phyloP scores from a whole-genome alignment of 179 eudicot genomes.

The Silene coronaria region DNA sequence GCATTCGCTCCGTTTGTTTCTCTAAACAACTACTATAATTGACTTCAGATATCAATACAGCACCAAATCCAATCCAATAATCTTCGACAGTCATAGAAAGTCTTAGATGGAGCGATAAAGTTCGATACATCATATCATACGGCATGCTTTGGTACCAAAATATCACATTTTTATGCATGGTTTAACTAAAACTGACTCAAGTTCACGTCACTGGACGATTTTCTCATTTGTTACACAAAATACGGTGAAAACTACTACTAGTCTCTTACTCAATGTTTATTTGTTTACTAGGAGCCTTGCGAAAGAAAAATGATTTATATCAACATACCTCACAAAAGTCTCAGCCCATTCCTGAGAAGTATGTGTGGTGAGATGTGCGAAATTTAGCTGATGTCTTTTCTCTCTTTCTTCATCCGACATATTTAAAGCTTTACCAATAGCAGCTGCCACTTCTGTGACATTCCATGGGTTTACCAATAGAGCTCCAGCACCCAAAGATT shows the following conservation, averaged over 20 bases:
- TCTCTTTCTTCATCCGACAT: constrained; percentile 91
- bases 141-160: background rate
- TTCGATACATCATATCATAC: background rate
- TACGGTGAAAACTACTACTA: background rate
- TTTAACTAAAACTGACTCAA: background rate
- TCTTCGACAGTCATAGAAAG: background rate
- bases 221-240: background rate
- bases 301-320: background rate
- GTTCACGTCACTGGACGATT: background rate
- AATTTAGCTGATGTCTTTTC: constrained; percentile 75
- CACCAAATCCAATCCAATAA: too few species aligned
- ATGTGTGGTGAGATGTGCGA: constrained; percentile 71
- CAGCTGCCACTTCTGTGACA: constrained; percentile 76
- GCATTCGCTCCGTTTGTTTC: too few species aligned
- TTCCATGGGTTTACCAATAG: constrained; percentile 93
- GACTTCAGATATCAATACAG: too few species aligned
- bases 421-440: constrained; percentile 77
- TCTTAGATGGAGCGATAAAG: background rate
- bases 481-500: constrained; percentile 97
- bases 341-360: constrained; percentile 98
- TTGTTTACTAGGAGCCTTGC: background rate
- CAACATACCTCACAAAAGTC: constrained; percentile 80
- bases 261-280: background rate
- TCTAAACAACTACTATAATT: too few species aligned
- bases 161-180: background rate